Percentiles rank a stretch among this genome's conserved stretches.
Conservation (phyloP, 2,329 filamentous ascomycete species). For the Hypocreales sp. region DNA sequence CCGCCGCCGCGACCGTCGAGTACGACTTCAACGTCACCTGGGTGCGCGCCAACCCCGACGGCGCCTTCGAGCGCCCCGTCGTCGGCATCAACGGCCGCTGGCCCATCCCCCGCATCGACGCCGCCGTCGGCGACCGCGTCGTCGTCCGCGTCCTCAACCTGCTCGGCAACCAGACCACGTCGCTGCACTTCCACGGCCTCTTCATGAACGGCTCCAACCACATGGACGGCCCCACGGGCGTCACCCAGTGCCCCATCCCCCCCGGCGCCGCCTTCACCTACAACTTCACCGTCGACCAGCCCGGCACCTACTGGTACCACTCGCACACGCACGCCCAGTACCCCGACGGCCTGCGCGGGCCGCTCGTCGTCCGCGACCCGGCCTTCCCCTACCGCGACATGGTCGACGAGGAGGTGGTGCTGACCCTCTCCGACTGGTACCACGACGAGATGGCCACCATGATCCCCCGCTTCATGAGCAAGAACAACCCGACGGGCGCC, state of each 20-base stretch:
- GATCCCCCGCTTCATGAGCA: slow-evolving; percentile 32
- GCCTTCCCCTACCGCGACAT: slow-evolving; percentile 37
- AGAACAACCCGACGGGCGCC: slow-evolving; percentile 38
- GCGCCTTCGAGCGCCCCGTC: slow-evolving; percentile 42
- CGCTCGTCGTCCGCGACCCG: slow-evolving; percentile 49
- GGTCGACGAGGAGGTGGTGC: slow-evolving; percentile 46
- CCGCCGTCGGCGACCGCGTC: slow-evolving; percentile 44
- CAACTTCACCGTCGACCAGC: slow-evolving; percentile 51
- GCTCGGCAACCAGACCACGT: slow-evolving; percentile 46
- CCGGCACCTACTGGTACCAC: slow-evolving; percentile 71
- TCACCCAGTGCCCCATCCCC: slow-evolving; percentile 52
- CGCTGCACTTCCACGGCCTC: slow-evolving; percentile 56
- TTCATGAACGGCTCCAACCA: slow-evolving; percentile 50
- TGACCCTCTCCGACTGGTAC: slow-evolving; percentile 59
- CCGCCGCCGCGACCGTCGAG: slow-evolving; percentile 27
- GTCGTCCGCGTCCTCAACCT: slow-evolving; percentile 43
- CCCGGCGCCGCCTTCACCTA: slow-evolving; percentile 53
- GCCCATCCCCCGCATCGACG: slow-evolving; percentile 54
- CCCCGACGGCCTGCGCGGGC: slow-evolving; percentile 51
- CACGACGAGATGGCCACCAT: slow-evolving; percentile 39
- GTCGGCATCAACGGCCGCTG: slow-evolving; percentile 68
- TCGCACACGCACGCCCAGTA: slow-evolving; percentile 54
- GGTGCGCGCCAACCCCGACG: slow-evolving; percentile 60
- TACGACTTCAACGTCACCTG: slow-evolving; percentile 58
- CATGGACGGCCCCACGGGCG: slow-evolving; percentile 55